A percentile compares a stretch with the other conserved stretches of the same genome.
These are phyloP conservation scores for Dothideomycetes sp. DNA, from an alignment of 2,329 filamentous ascomycete genomes.

Conservation along the genomic window DNA sequence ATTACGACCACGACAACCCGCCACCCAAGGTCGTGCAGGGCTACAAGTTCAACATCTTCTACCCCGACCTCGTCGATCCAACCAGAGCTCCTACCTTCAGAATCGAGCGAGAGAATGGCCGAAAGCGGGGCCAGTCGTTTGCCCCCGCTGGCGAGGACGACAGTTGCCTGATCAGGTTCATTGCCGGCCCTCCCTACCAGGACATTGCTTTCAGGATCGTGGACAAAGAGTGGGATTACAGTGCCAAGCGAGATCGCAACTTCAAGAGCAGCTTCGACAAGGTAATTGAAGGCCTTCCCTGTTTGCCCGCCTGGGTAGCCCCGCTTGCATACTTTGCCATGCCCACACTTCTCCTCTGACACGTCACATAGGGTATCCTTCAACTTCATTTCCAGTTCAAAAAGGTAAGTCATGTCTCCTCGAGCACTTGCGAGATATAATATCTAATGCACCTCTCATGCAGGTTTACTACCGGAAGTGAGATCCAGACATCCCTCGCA, in stretches of 20 bases:
- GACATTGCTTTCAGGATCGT: conserved; percentile 96
- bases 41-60: conserved; percentile 99
- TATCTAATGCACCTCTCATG: conserved; percentile 10
- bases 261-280: conserved; percentile 98
- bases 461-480: conserved; percentile 40
- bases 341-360: conserved; percentile 72
- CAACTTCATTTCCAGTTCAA: conserved; percentile 99
- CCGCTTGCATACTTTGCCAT: too few species aligned
- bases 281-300: conserved; percentile 42
- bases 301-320: not conserved
- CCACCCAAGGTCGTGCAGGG: conserved; percentile 97
- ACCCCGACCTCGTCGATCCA: conserved; percentile 92
- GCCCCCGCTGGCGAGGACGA: conserved; percentile 92
- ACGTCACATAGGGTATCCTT: conserved; percentile 89
- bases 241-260: conserved; percentile 83
- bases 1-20: conserved; percentile 97
- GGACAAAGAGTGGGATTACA: conserved; percentile 98
- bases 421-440: conserved; percentile 5
- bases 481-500: not conserved
- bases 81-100: conserved; percentile 89
- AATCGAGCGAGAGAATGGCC: conserved; percentile 85
- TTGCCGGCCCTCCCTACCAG: conserved; percentile 89
- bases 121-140: conserved; percentile 82
- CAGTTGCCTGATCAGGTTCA: conserved; percentile 91
- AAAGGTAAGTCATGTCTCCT: conserved; percentile 49